These are phyloP conservation scores for Drechmeria coniospora DNA, from an alignment of 2,329 filamentous ascomycete species.

Conservation along the genomic window DNA sequence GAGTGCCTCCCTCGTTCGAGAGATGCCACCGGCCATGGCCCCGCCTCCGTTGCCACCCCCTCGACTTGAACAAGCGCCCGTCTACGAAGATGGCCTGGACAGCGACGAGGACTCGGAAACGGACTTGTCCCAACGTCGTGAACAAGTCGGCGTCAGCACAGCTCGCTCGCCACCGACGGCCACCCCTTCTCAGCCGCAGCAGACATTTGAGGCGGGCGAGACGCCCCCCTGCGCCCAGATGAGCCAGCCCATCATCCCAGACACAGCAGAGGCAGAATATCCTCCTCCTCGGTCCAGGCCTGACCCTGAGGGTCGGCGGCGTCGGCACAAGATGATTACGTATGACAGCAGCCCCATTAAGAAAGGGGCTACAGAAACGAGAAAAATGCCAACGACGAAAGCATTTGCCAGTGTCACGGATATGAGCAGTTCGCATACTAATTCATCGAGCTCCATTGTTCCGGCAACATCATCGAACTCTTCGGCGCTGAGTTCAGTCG, in stretches of 20 bases:
- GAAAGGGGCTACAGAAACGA: constrained; percentile 5
- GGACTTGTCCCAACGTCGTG: no score
- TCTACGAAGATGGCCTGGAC: background rate
- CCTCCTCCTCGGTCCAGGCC: background rate
- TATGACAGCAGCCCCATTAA: constrained; percentile 6
- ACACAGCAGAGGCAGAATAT: constrained; percentile 5
- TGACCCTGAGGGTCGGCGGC: constrained; percentile 4
- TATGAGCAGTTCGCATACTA: constrained; percentile 11
- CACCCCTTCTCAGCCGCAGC: constrained; percentile 3
- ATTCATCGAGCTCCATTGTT: constrained; percentile 15
- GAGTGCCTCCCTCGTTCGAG: no score
- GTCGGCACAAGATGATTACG: constrained; percentile 12
- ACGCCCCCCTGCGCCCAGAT: constrained; percentile 20
- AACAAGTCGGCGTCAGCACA: constrained; percentile 14
- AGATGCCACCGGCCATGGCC: constrained; percentile 9
- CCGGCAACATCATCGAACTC: constrained; percentile 10
- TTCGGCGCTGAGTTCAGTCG: background rate
- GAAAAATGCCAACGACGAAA: constrained; percentile 10
- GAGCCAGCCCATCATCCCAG: constrained; percentile 9
- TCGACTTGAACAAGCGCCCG: background rate
- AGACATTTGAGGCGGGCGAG: constrained; percentile 5
- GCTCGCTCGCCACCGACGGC: constrained; percentile 6
- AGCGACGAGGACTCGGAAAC: constrained; percentile 23
- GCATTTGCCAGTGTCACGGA: constrained; percentile 5
- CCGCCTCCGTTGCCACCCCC: constrained; percentile 2